Evolutionary conservation across 805 yeast species (phyloP).

Genomic region (Cephaloascus albidus): DNA sequence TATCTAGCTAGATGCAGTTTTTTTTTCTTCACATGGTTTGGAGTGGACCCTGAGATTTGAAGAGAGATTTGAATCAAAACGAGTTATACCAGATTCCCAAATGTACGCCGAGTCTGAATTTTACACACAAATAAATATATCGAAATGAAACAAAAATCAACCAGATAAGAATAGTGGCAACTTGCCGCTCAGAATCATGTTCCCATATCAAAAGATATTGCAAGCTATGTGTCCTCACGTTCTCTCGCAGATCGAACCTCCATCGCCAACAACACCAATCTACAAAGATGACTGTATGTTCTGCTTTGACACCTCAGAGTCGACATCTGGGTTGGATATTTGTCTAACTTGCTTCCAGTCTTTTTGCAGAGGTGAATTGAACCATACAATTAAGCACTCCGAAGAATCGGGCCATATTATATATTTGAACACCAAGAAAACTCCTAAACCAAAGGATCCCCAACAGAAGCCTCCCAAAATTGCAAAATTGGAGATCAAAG

Average conservation of each 20-base stretch:
- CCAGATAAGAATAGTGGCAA: no score
- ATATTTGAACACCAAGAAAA: conserved; percentile 52
- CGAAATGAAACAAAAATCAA: no score
- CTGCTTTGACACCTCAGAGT: conserved; percentile 63
- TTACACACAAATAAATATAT: no score
- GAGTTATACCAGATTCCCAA: no score
- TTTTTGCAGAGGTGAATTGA: conserved; percentile 36
- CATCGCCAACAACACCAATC: conserved; percentile 29
- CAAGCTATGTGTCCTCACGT: no score
- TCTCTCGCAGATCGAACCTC: conserved; percentile 7
- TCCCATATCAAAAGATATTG: no score
- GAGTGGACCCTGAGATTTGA: no score
- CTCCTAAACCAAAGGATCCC: conserved; percentile 18
- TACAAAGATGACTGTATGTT: conserved; percentile 88
- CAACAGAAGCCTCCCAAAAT: conserved; percentile 31
- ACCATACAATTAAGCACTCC: conserved; percentile 53
- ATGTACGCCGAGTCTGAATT: no score
- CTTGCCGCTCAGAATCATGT: no score
- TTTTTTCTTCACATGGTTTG: no score
- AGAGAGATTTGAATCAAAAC: no score
- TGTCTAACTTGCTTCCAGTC: conserved; percentile 70
- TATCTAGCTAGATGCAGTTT: no score
- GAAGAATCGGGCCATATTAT: conserved; percentile 40
- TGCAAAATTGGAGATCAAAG: conserved; percentile 59
- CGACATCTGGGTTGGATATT: conserved; percentile 55